A percentile compares a stretch with the other conserved stretches of the same genome.
These are phyloP conservation scores for Aspergillus avenaceus DNA, from an alignment of 495 filamentous ascomycete species.

Conservation along the genomic window DNA sequence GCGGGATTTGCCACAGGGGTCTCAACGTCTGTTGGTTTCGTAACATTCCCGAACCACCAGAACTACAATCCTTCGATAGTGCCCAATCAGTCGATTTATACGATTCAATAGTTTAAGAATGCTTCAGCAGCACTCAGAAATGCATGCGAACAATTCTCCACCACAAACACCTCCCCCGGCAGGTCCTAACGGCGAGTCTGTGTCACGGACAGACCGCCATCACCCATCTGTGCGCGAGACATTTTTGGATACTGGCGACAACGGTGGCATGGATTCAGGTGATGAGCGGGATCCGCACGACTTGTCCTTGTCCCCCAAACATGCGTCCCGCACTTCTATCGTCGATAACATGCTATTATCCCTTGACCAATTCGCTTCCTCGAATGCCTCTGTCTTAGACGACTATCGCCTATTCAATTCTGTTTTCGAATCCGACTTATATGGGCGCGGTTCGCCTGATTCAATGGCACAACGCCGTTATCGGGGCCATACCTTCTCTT, in stretches of 20 bases:
- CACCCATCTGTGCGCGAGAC: constrained; percentile 45
- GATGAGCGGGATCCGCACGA: constrained; percentile 79
- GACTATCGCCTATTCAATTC: constrained; percentile 42
- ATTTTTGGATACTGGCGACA: constrained; percentile 46
- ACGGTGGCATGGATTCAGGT: constrained; percentile 37
- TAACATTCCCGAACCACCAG: too few relatives aligned
- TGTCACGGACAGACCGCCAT: constrained; percentile 24
- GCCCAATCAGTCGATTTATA: constrained; percentile 13
- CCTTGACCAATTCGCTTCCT: constrained; percentile 70
- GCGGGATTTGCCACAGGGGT: too few relatives aligned
- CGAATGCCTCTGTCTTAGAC: constrained; percentile 37
- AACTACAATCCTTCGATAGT: neutral
- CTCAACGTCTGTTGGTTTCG: too few relatives aligned
- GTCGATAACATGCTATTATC: constrained; percentile 91
- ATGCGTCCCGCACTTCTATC: constrained; percentile 78
- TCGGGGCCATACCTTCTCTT: constrained; percentile 60
- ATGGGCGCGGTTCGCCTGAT: constrained; percentile 21
- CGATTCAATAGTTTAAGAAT: constrained; percentile 23
- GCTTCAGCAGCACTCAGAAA: constrained; percentile 27
- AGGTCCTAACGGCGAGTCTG: constrained; percentile 25
- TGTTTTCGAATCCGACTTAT: constrained; percentile 30
- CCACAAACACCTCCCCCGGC: constrained; percentile 45
- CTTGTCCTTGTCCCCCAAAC: constrained; percentile 68
- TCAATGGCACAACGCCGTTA: constrained; percentile 34
- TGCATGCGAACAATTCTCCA: constrained; percentile 27